Evolutionary conservation across 2,329 filamentous ascomycete species (phyloP).

Genomic region (Hypoxylon sp.): DNA sequence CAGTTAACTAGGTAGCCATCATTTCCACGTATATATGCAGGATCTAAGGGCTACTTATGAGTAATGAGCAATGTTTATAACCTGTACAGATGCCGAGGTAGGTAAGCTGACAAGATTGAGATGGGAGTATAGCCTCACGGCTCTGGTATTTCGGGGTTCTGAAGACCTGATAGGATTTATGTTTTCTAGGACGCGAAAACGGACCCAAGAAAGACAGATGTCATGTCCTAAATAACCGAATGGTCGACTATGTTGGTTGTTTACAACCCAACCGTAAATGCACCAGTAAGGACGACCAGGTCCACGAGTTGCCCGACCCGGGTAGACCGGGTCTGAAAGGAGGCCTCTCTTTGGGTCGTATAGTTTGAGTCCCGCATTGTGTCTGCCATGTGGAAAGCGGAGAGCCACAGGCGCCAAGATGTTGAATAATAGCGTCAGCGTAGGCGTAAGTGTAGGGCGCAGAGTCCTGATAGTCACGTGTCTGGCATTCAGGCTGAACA

Average conservation of each 20-base stretch:
- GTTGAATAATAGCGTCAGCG: conserved; percentile 37
- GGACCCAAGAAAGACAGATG: conserved; percentile 16
- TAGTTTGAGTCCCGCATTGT: conserved; percentile 36
- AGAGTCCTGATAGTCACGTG: conserved; percentile 33
- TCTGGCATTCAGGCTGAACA: conserved; percentile 29
- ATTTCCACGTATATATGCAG: conserved; percentile 6
- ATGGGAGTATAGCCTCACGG: conserved; percentile 19
- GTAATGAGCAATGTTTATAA: conserved; percentile 10
- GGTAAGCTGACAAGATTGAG: conserved; percentile 37
- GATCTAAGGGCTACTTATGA: conserved; percentile 8
- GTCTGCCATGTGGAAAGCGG: conserved; percentile 40
- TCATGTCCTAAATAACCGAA: conserved; percentile 24
- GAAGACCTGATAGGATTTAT: conserved; percentile 12
- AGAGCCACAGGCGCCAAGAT: conserved; percentile 35
- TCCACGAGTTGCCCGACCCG: conserved; percentile 23
- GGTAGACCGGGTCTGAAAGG: conserved; percentile 28
- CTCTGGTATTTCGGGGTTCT: conserved; percentile 15
- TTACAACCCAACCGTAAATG: conserved; percentile 41
- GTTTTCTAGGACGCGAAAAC: conserved; percentile 10
- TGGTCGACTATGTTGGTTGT: conserved; percentile 23
- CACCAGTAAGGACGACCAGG: conserved; percentile 34
- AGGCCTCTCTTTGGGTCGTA: conserved; percentile 30
- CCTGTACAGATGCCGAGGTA: conserved; percentile 17
- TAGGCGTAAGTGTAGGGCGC: conserved; percentile 34
- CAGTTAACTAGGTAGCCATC: conserved; percentile 16